Percentiles rank a stretch among this genome's conserved stretches.
These are phyloP conservation scores for Rhodotorula mucilaginosa DNA, from an alignment of 1,284 basidiomycete genomes.

Conservation along the genomic window DNA sequence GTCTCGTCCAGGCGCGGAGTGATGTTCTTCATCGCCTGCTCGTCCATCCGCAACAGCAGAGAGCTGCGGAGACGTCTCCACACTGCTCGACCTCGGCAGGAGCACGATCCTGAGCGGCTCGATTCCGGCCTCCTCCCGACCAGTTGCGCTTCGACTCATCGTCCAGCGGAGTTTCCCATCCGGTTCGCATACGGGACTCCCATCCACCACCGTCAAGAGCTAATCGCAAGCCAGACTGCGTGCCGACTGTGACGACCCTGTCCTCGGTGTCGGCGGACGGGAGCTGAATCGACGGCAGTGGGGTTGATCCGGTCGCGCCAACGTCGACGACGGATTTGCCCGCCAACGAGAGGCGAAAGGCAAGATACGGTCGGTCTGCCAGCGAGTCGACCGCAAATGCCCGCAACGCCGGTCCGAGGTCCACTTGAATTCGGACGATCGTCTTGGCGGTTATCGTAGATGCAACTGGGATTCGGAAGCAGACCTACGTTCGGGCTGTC, in stretches of 20 bases:
- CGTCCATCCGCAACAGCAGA: background rate
- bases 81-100: background rate
- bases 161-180: background rate
- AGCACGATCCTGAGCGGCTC: too few species aligned
- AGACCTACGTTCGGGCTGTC: background rate
- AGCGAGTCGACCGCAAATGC: background rate
- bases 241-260: conserved; percentile 10
- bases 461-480: background rate
- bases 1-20: background rate
- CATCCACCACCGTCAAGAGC: background rate
- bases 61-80: background rate
- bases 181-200: background rate
- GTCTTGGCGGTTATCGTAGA: background rate
- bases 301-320: background rate
- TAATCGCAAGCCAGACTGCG: background rate
- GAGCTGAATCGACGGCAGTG: conserved; percentile 7
- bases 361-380: background rate
- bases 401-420: background rate
- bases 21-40: background rate
- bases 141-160: background rate
- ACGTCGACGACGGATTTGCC: background rate
- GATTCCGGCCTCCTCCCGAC: too few species aligned
- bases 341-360: background rate
- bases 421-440: background rate
- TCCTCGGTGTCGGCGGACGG: conserved; percentile 5